These are phyloP conservation scores for Pleochaeta shiraiana DNA, from an alignment of 2,329 filamentous ascomycete species.

Conservation along the genomic window DNA sequence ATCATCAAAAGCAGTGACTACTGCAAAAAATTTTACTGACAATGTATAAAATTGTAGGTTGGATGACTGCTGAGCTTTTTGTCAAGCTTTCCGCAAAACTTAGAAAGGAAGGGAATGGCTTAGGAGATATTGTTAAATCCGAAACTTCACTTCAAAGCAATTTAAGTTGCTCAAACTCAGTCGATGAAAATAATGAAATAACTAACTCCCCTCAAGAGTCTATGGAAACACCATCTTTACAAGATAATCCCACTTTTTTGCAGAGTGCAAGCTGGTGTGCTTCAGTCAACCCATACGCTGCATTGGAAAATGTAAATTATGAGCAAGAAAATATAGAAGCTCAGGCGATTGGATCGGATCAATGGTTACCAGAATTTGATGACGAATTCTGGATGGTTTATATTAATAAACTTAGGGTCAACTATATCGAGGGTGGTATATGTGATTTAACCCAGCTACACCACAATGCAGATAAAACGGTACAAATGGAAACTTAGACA, in stretches of 20 bases:
- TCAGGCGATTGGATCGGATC: not conserved
- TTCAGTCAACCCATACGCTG: not conserved
- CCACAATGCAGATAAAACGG: too few relatives aligned
- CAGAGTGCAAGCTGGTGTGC: not conserved
- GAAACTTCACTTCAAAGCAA: not conserved
- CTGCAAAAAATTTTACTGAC: too few relatives aligned
- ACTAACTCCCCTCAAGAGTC: not conserved
- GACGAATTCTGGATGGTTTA: slow-evolving; percentile 16
- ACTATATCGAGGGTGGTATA: slow-evolving; percentile 14
- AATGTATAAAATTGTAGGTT: slow-evolving; percentile 13
- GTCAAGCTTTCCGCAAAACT: slow-evolving; percentile 17
- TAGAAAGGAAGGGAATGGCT: slow-evolving; percentile 7
- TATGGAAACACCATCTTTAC: not conserved
- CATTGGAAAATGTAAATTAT: not conserved
- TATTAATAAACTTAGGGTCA: slow-evolving; percentile 18
- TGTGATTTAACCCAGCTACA: slow-evolving; percentile 14
- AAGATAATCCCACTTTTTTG: not conserved
- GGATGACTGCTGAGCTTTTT: slow-evolving; percentile 24
- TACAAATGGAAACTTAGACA: too few relatives aligned
- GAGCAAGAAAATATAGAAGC: not conserved
- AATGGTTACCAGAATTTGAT: slow-evolving; percentile 10
- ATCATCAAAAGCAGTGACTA: too few relatives aligned
- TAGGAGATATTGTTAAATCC: not conserved
- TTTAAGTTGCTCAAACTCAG: not conserved
- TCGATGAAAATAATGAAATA: not conserved